phyloP scores from a whole-genome alignment of 2,329 filamentous ascomycete species.

The Ophiostoma fasciatum region DNA sequence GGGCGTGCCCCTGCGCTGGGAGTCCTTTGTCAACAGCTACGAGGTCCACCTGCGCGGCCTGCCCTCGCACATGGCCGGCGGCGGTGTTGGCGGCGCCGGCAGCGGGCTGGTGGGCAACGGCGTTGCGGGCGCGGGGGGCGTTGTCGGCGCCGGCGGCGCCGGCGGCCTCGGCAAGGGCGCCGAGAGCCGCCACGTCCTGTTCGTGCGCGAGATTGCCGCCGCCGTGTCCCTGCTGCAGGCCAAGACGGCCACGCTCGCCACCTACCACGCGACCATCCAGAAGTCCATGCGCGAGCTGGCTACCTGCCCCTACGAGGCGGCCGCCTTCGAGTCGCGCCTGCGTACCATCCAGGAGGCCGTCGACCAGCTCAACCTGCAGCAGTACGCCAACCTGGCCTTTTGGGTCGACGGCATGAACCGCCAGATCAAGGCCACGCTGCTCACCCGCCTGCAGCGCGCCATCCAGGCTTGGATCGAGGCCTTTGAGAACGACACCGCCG shows the following conservation, averaged over 20 bases:
- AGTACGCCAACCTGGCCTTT: constrained; percentile 80
- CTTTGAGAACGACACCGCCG: constrained; percentile 49
- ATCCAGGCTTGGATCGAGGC: constrained; percentile 76
- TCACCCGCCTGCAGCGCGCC: constrained; percentile 70
- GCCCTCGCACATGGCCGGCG: constrained; percentile 37
- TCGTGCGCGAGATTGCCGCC: constrained; percentile 83
- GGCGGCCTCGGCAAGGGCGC: constrained; percentile 43
- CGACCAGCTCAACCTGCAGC: constrained; percentile 91
- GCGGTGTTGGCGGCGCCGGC: constrained; percentile 35
- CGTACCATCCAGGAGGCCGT: constrained; percentile 83
- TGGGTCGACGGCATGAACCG: constrained; percentile 85
- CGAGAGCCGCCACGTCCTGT: constrained; percentile 91
- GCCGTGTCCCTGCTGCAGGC: constrained; percentile 77
- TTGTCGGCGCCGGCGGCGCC: background rate
- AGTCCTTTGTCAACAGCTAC: constrained; percentile 94
- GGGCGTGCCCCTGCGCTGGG: constrained; percentile 85
- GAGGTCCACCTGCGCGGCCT: constrained; percentile 69
- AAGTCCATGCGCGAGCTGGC: constrained; percentile 72
- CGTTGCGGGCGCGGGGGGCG: background rate
- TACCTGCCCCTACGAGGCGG: constrained; percentile 65
- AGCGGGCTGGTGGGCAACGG: background rate
- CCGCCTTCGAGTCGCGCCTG: constrained; percentile 66
- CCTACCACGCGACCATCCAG: constrained; percentile 67
- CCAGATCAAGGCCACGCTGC: constrained; percentile 66
- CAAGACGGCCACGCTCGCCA: constrained; percentile 66